Evolutionary conservation across 805 yeast species (phyloP).

Genomic region (Suhomyces xylopsoci): DNA sequence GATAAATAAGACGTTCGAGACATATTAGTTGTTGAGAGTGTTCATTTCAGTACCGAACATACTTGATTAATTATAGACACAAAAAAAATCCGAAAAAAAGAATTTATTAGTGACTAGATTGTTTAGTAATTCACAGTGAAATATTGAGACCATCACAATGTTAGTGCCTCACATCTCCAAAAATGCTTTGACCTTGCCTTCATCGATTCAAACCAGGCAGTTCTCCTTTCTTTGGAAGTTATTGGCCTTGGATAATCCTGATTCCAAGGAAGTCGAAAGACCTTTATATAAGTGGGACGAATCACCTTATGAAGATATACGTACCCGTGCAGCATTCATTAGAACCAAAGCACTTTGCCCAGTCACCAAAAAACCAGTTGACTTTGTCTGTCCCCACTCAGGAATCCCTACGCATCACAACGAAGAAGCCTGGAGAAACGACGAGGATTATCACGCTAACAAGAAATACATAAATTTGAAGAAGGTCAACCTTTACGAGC

Average conservation of each 20-base stretch:
- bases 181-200: neutral
- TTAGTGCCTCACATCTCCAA: conserved; percentile 4
- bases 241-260: conserved; percentile 33
- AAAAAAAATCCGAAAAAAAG: neutral
- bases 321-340: conserved; percentile 89
- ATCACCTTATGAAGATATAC: conserved; percentile 81
- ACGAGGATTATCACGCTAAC: conserved; percentile 64
- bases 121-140: neutral
- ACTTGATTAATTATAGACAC: neutral
- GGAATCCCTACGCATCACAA: conserved; percentile 97
- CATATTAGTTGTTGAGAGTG: neutral
- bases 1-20: neutral
- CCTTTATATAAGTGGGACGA: conserved; percentile 76
- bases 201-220: conserved; percentile 14
- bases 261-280: conserved; percentile 25
- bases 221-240: conserved; percentile 39
- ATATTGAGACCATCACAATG: conserved; percentile 3
- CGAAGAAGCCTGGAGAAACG: conserved; percentile 83
- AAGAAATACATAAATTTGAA: conserved; percentile 71
- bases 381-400: conserved; percentile 85
- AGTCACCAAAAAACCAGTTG: conserved; percentile 74
- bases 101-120: neutral
- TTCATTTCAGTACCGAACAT: neutral
- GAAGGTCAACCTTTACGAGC: conserved; percentile 89
- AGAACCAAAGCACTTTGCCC: conserved; percentile 88